A percentile compares a stretch with the other conserved stretches of the same genome.
These are phyloP conservation scores for Galerina sulciceps DNA, from an alignment of 768 basidiomycete genomes.

Conservation along the genomic window DNA sequence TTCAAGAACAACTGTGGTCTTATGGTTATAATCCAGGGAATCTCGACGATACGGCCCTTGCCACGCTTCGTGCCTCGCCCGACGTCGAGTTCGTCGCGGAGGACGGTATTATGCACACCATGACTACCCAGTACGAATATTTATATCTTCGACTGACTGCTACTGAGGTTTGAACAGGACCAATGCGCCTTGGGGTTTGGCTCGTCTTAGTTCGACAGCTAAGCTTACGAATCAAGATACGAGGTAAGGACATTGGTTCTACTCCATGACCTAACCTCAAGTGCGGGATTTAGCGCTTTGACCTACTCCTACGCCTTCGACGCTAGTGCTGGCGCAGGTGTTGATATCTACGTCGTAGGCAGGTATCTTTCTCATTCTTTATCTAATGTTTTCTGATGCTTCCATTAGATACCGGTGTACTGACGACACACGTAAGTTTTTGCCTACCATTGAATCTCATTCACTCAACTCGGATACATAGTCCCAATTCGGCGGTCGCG, in stretches of 20 bases:
- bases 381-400: not conserved
- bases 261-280: not conserved
- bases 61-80: conserved; percentile 26
- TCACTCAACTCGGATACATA: not conserved
- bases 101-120: conserved; percentile 32
- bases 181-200: conserved; percentile 31
- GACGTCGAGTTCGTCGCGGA: conserved; percentile 32
- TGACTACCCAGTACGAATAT: conserved; percentile 22
- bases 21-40: conserved; percentile 7
- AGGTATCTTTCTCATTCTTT: not conserved
- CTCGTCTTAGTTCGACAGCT: conserved; percentile 20
- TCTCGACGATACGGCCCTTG: conserved; percentile 25
- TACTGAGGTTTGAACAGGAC: not conserved
- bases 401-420: not conserved
- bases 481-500: conserved; percentile 43
- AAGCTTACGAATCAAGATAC: conserved; percentile 7
- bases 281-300: conserved; percentile 5
- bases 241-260: not conserved
- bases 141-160: not conserved
- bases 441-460: conserved; percentile 13
- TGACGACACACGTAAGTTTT: conserved; percentile 26
- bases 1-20: not conserved
- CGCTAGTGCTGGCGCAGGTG: conserved; percentile 32
- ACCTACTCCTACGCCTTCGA: conserved; percentile 33
- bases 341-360: conserved; percentile 48